Evolutionary conservation across 305 asterid genomes (phyloP), one percentile per base, ranked within the genome.

Genomic region (Ruellia speciosa): DNA sequence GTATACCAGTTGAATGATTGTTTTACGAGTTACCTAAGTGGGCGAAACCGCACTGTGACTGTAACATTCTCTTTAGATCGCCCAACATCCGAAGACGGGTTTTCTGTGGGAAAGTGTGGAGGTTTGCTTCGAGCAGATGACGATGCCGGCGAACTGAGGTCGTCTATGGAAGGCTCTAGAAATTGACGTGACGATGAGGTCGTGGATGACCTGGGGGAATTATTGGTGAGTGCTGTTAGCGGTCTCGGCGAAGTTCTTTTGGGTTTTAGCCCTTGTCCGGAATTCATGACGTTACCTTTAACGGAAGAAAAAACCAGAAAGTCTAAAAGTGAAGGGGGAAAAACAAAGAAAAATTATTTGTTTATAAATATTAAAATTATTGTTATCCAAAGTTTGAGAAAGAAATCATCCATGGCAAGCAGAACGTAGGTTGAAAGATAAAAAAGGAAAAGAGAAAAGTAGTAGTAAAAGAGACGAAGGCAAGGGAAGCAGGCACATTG

Each of bases 31-130:
- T 66, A 93, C 99, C 99, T 93, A 14, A 93, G 94, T 46, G 99
- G 99, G 28, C 99, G 92, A 81, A 93, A 93, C 74, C 99, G 87
- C 66, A 87, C 96, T 0, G 99, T 93, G 60, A 89, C 97, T 0
- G 96, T 85, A 35, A 93, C 96, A 75, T 85, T 89, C 78, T 93
- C 97, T 66, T 79, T 86, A 63, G 95, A 79, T 72, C 87, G 78
- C 74, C 80, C 95, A 18, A 65, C 73, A 56, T 72, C 87, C 72
- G 68, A 33, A 5, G 77, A 66, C 33, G 64, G 79, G 66, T 71
- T 79, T 55, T 79, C 96, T 0, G 86, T 65, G 72, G 64, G 66
- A 40, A 74, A 70, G 67, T 77, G 59, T 47, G 60, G 90, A 48
- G 77, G 83, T 77, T 81, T 90, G 66, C 88, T 88, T 67, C 69